Conservation (phyloP, 176 grass and related monocot species). For the Canna indica region DNA sequence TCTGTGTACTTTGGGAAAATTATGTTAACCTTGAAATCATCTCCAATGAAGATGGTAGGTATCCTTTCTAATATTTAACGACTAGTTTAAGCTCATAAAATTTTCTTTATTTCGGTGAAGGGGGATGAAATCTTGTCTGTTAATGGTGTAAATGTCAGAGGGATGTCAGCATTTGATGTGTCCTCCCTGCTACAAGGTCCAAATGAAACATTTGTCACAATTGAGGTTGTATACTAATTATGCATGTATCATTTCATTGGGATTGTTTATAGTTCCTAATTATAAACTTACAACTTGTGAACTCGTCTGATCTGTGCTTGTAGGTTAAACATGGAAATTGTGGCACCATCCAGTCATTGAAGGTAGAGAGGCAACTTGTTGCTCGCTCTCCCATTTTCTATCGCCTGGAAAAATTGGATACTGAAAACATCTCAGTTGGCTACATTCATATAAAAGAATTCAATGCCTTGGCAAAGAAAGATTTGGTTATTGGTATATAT, state of each 20-base stretch:
- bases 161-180: constrained; percentile 85
- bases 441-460: constrained; percentile 96
- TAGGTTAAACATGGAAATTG: constrained; percentile 91
- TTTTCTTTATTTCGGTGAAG: constrained; percentile 38
- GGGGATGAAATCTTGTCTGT: constrained; percentile 93
- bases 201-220: constrained; percentile 81
- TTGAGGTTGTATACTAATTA: constrained; percentile 45
- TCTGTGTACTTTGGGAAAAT: background rate
- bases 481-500: constrained; percentile 85
- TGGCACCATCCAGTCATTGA: constrained; percentile 73
- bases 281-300: constrained; percentile 25
- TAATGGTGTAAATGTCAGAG: constrained; percentile 65
- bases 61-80: background rate
- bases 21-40: background rate
- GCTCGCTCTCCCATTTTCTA: constrained; percentile 80
- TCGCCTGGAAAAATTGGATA: constrained; percentile 71
- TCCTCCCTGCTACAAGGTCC: constrained; percentile 93
- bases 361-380: constrained; percentile 81
- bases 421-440: constrained; percentile 57
- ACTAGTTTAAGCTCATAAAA: background rate
- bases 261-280: background rate
- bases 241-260: background rate
- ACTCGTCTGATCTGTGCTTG: constrained; percentile 1
- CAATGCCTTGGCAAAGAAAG: constrained; percentile 95
- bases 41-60: background rate